phyloP scores from a whole-genome alignment of 495 filamentous ascomycete species.

The Clohesyomyces aquaticus region DNA sequence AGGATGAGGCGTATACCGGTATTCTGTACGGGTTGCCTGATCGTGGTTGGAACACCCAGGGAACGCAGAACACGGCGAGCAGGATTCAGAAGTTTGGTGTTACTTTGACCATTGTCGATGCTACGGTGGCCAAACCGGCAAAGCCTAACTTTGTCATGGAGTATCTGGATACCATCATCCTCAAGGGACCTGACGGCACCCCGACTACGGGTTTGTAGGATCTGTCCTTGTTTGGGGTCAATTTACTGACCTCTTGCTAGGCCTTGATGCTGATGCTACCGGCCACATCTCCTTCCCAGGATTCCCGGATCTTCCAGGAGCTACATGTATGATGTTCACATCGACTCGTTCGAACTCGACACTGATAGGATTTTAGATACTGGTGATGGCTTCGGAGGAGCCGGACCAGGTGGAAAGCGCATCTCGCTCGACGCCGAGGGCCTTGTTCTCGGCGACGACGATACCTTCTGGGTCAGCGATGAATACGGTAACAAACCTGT shows the following conservation, averaged over 20 bases:
- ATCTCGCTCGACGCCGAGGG: conserved; percentile 73
- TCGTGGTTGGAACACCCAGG: conserved; percentile 77
- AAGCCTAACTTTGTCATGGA: conserved; percentile 65
- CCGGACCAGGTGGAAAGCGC: conserved; percentile 62
- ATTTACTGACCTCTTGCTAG: not conserved
- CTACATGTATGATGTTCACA: conserved; percentile 52
- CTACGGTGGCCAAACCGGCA: conserved; percentile 61
- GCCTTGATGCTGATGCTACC: conserved; percentile 64
- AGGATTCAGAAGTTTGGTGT: conserved; percentile 75
- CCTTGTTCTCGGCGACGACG: conserved; percentile 65
- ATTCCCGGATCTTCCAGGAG: conserved; percentile 67
- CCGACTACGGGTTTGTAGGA: conserved; percentile 60
- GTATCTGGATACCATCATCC: conserved; percentile 70
- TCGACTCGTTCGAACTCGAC: not conserved
- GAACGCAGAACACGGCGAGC: conserved; percentile 72
- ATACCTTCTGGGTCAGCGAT: conserved; percentile 75
- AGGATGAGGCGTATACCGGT: conserved; percentile 62
- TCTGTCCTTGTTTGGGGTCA: not conserved
- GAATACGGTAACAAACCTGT: conserved; percentile 63
- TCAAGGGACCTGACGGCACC: conserved; percentile 68
- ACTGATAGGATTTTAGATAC: conserved; percentile 43
- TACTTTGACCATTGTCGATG: conserved; percentile 56
- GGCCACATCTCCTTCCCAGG: conserved; percentile 58
- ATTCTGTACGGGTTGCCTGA: conserved; percentile 70
- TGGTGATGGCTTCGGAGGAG: conserved; percentile 74